Conservation (phyloP, 2,329 filamentous ascomycete genomes). For the Cryoendolithus antarcticus region DNA sequence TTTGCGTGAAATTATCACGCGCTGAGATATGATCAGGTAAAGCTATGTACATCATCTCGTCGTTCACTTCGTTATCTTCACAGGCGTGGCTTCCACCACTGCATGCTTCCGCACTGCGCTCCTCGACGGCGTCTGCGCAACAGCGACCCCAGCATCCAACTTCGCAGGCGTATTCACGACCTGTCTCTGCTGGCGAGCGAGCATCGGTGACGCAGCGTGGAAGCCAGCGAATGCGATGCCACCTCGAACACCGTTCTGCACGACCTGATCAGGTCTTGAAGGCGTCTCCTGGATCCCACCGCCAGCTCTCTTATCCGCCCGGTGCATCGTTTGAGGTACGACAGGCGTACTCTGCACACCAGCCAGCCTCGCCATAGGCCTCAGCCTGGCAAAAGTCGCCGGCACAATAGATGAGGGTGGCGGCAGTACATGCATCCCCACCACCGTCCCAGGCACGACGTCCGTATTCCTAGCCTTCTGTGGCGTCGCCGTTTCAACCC, state of each 20-base stretch:
- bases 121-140: neutral
- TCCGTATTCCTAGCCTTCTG: neutral
- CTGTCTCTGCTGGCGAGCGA: constrained; percentile 6
- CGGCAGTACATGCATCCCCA: neutral
- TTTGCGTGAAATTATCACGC: too few relatives aligned
- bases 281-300: constrained; percentile 30
- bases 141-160: neutral
- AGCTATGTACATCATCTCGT: constrained; percentile 3
- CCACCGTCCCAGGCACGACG: constrained; percentile 1
- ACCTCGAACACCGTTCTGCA: neutral
- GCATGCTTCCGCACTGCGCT: neutral
- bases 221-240: neutral
- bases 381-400: neutral
- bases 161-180: constrained; percentile 9
- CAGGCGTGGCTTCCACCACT: constrained; percentile 6
- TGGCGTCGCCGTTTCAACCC: constrained; percentile 1
- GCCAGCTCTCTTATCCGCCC: constrained; percentile 3
- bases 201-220: constrained; percentile 11
- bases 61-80: constrained; percentile 1
- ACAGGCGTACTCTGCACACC: neutral
- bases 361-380: neutral
- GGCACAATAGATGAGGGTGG: constrained; percentile 1
- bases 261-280: constrained; percentile 14
- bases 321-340: constrained; percentile 1
- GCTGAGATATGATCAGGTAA: constrained; percentile 1